phyloP scores from a whole-genome alignment of 2,329 filamentous ascomycete genomes.

The Penicillium rolfsii region DNA sequence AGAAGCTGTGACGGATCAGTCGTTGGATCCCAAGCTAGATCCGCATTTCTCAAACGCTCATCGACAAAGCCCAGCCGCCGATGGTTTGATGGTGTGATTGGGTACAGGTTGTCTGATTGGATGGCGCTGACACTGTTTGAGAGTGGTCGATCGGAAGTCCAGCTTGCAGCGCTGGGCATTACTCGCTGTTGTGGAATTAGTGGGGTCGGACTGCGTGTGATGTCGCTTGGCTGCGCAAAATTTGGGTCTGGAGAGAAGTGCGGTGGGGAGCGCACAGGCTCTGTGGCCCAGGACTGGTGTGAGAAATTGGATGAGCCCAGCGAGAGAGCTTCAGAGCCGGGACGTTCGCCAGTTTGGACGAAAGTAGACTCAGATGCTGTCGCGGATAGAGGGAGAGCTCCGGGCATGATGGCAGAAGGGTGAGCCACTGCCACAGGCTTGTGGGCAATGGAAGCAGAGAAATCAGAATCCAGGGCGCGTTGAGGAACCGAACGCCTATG shows the following conservation, averaged over 20 bases:
- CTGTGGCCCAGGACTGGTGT: conserved; percentile 42
- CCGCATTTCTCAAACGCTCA: conserved; percentile 18
- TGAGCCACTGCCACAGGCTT: conserved; percentile 26
- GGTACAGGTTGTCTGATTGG: conserved; percentile 28
- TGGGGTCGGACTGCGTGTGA: conserved; percentile 13
- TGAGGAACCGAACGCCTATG: conserved; percentile 21
- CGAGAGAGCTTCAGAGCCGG: conserved; percentile 37
- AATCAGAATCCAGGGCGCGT: conserved; percentile 17
- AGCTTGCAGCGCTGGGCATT: conserved; percentile 26
- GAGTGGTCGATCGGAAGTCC: conserved; percentile 23
- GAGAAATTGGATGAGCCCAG: conserved; percentile 41
- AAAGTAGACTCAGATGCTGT: conserved; percentile 20
- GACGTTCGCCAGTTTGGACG: conserved; percentile 35
- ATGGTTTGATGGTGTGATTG: conserved; percentile 14
- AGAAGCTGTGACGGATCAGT: conserved; percentile 22
- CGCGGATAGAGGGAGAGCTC: conserved; percentile 32
- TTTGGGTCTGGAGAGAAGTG: conserved; percentile 30
- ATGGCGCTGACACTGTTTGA: conserved; percentile 18
- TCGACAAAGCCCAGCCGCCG: conserved; percentile 28
- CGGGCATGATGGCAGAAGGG: conserved; percentile 42
- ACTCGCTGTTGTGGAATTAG: conserved; percentile 25
- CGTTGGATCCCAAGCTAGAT: conserved; percentile 23
- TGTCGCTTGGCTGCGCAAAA: conserved; percentile 20
- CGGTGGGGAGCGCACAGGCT: conserved; percentile 37
- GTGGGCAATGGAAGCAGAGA: conserved; percentile 11